Base-by-base conservation (phyloP, 2,329 filamentous ascomycete genomes). In the Aulographum hederae region DNA sequence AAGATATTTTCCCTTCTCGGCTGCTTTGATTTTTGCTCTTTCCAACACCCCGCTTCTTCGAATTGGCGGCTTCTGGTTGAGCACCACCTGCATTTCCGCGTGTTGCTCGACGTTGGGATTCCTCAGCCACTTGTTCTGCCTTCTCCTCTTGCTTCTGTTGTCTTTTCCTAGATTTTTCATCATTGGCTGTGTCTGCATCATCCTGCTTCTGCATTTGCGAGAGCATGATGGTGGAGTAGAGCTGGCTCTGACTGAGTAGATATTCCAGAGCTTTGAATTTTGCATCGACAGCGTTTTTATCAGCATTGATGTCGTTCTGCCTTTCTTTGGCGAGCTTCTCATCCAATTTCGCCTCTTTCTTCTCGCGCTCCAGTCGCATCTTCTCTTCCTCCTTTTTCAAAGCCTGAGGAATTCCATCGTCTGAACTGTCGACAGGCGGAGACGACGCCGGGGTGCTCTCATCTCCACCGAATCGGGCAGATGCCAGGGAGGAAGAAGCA, bases 191-290 rank as follows among this genome's bases (percentile, higher is more conserved):
- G 17, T 60, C 58, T 23, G 54, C 53, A 32, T 63, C 57, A 39
- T 64, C 61, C 39, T 63, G 58, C 34, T 54, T 51, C 40, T 62
- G 60, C 60, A 65, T 65, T 41, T 65, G 60, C 35, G 57, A 48
- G 18, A 65, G 48, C 61, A 65, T 65, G 29, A 65, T 62, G 3
- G 55, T 54, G 21, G 58, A 60, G 34, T 63, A 65, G 13, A 65
- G 46, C 51, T 52, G 15, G 46, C 58, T 63, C 43, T 65, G 62
- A 34, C 58, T 63, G 41, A 65, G 54, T 36, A 65, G 40, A 37
- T 61, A 63, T 40, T 64, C 60, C 36, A 65, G 42, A 34, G 61
- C 59, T 43, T 64, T 61, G 46, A 60, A 64, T 38, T 65, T 65
- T 26, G 54, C 51, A 37, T 64, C 61, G 25, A 64, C 43, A 4